phyloP scores from a whole-genome alignment of 2,329 filamentous ascomycete genomes.

The Fusarium sulawesiense region DNA sequence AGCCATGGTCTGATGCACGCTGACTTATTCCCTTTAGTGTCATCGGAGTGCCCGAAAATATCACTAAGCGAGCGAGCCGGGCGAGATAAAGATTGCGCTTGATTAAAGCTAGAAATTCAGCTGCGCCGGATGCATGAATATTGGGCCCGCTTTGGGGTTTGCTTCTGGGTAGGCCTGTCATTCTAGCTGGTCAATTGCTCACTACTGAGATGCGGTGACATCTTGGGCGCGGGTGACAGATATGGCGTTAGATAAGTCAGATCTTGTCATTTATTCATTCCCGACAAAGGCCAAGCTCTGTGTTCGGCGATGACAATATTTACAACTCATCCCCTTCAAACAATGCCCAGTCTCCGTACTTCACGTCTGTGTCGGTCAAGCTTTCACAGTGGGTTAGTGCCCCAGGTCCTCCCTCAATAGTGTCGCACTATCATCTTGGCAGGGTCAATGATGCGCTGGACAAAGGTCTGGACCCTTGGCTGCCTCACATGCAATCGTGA shows the following conservation, averaged over 20 bases:
- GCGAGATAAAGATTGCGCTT: background rate
- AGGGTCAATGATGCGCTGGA: conserved; percentile 2
- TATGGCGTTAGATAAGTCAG: background rate
- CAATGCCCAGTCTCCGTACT: background rate
- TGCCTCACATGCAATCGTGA: conserved; percentile 5
- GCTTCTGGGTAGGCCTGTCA: background rate
- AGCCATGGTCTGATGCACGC: conserved; percentile 2
- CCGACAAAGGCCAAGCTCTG: background rate
- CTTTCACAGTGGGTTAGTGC: background rate
- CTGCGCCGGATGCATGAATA: conserved; percentile 14
- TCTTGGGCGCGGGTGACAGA: background rate
- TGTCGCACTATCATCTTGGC: conserved; percentile 16
- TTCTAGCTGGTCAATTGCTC: background rate
- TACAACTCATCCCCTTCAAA: too few species aligned
- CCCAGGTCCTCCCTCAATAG: conserved; percentile 1
- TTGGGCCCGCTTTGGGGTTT: background rate
- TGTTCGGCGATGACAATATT: too few species aligned
- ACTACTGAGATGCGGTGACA: background rate
- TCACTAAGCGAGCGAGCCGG: background rate
- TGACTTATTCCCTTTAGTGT: background rate
- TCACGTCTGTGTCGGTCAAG: background rate
- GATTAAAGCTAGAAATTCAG: background rate
- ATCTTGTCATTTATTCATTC: background rate
- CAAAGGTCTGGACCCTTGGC: conserved; percentile 4
- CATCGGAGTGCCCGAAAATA: conserved; percentile 3